Evolutionary conservation across 805 yeast genomes (phyloP), one percentile per base, ranked within the genome.

Genomic region (Candida easanensis): DNA sequence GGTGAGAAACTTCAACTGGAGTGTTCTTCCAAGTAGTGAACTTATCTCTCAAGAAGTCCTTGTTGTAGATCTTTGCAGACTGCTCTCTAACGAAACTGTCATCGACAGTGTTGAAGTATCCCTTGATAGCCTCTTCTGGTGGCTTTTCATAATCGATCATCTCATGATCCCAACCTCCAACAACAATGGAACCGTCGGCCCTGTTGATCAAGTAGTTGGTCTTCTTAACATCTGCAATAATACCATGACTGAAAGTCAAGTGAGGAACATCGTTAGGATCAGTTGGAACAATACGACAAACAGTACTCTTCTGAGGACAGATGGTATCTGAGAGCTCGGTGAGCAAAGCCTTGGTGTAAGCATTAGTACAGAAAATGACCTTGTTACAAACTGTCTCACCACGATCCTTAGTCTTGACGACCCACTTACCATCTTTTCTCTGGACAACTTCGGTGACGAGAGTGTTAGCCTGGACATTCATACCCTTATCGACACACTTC

Each of bases 381-480:
- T 65, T 62, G 27, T 52, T 52, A 4, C 70, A 56, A 7, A 56
- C 37, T 13, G 46, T 57, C 4, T 36, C 22, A 8, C 68, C 70
- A 21, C 57, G 33, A 7, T 39, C 46, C 31, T 23, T 25, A 3
- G 73, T 64, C 21, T 50, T 40, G 5, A 70, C 64, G 11, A 54
- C 23, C 57, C 63, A 67, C 36, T 50, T 51, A 9, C 62, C 66
- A 41, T 61, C 56, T 5, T 31, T 28, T n/a, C 57, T 25, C 16
- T 47, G 44, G 11, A 35, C 36, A 18, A 68, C 59, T 9, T 52
- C 44, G 1, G 54, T 50, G 5, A 65, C 76, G 2, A 62, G 58
- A 3, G 76, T 70, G 39, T 70, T 60, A 1, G 77, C 61, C 43
- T 71, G 71, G 20, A 72, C 44, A 30, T 69, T 63, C 28, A 70